Base-by-base conservation (phyloP, 352 stramenopile species). In the Globisporangium apiculatum region DNA sequence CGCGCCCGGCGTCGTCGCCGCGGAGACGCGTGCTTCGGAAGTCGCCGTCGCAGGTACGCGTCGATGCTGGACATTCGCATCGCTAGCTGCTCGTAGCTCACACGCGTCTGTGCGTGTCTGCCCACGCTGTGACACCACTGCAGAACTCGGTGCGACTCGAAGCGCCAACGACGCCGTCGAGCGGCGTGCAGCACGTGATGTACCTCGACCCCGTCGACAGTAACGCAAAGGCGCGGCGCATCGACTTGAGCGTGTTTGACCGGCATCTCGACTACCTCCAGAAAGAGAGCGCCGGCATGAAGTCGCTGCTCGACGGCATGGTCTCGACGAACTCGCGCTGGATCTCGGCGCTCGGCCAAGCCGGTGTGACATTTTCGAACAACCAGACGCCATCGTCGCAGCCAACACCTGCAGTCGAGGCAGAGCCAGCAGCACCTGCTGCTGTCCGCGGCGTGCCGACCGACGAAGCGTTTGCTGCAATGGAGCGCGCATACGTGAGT, bases 281-380 rank as follows among this genome's bases (percentile, higher is more conserved):
- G 55, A 79, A 80, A 55, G 80, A 90, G 57, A 86, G 76, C 24
- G 55, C 66, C 24, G 76, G 86, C 36, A 90, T 90, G 78, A 87
- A 82, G 66, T 62, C 62, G 5, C 53, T 82, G 40, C 52, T 90
- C 2, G 76, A 90, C 49, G 78, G 70, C 36, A 88, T 88, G 78
- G 76, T 90, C 47, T 77, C 70, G 31, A 87, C 76, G 31, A 90
- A 90, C 60, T 67, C 78, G 17, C 76, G 84, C 18, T 90, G 78
- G 78, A 87, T 90, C 51, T 72, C 79, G 55, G 68, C 79, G 45
- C 64, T 59, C 86, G 4, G 65, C 68, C 35, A 70, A 54, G 14
- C 63, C 42, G 47, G 57, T 31, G 52, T 52, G 49, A 51, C 57
- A 54, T 66, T 61, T 53, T 45, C 62, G 60, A 71, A 51, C 36